A percentile compares a stretch with the other conserved stretches of the same genome.
phyloP scores from a whole-genome alignment of 2,329 filamentous ascomycete species.

The Fusarium graminum region DNA sequence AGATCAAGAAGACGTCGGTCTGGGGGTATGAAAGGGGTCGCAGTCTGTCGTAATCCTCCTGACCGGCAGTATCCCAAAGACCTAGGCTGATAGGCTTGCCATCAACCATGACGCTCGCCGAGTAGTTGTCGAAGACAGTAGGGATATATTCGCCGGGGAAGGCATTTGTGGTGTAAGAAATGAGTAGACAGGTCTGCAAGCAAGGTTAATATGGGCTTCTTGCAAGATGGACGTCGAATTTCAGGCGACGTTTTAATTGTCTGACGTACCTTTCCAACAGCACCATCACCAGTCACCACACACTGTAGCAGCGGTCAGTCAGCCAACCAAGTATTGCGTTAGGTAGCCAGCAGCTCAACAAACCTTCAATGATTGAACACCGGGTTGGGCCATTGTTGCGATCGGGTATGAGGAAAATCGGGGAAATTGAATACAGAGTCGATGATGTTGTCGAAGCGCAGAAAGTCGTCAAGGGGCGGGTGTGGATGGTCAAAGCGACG shows the following conservation, averaged over 20 bases:
- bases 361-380: constrained; percentile 94
- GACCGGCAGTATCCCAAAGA: constrained; percentile 97
- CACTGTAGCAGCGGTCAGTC: constrained; percentile 71
- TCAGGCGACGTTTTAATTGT: constrained; percentile 6
- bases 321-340: constrained; percentile 41
- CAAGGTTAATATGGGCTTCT: constrained; percentile 48
- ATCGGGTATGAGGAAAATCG: constrained; percentile 28
- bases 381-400: constrained; percentile 77
- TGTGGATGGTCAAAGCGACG: constrained; percentile 31
- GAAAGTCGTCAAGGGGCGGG: constrained; percentile 28
- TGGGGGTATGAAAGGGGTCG: constrained; percentile 97
- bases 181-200: constrained; percentile 92
- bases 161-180: constrained; percentile 99
- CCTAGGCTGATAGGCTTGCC: constrained; percentile 97
- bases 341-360: constrained; percentile 49
- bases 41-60: constrained; percentile 97
- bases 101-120: constrained; percentile 98
- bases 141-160: constrained; percentile 99
- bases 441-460: constrained; percentile 21
- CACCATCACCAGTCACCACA: constrained; percentile 98
- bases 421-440: constrained; percentile 9
- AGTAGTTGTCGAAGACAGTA: constrained; percentile 99
- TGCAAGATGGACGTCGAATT: constrained; percentile 6
- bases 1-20: constrained; percentile 98
- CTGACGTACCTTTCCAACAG: constrained; percentile 87